Evolutionary conservation across 768 basidiomycete species (phyloP).

Genomic region (Mycena kentingensis): DNA sequence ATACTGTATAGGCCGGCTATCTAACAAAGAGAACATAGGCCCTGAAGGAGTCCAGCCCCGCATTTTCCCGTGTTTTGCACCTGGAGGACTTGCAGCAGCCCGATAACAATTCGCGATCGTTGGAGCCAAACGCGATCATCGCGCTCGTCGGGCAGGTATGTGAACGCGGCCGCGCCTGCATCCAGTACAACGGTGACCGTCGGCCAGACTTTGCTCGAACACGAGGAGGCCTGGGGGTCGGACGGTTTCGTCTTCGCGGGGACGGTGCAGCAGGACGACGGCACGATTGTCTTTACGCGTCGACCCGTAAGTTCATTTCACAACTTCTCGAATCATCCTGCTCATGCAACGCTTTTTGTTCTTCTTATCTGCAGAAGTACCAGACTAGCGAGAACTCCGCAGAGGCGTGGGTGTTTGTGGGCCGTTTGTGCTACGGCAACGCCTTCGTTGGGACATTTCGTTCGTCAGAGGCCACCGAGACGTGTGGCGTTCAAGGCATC

Average conservation of each 20-base stretch:
- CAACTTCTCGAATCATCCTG: constrained; percentile 5
- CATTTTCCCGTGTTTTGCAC: no score
- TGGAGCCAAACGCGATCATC: constrained; percentile 28
- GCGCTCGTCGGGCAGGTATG: constrained; percentile 46
- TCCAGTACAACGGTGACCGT: constrained; percentile 12
- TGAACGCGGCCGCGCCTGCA: constrained; percentile 10
- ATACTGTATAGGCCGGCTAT: no score
- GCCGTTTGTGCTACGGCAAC: constrained; percentile 48
- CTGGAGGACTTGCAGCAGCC: no score
- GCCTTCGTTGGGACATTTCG: constrained; percentile 60
- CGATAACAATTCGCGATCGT: constrained; percentile 11
- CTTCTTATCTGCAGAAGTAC: constrained; percentile 39
- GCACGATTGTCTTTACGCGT: constrained; percentile 60
- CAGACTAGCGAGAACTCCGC: constrained; percentile 36
- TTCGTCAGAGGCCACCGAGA: constrained; percentile 35
- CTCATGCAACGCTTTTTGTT: constrained; percentile 5
- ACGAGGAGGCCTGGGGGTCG: constrained; percentile 63
- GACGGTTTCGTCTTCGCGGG: constrained; percentile 59
- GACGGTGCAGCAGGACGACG: constrained; percentile 58
- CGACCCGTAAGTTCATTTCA: constrained; percentile 51
- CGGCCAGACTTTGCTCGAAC: constrained; percentile 51
- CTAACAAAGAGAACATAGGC: no score
- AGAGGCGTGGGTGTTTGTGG: constrained; percentile 63
- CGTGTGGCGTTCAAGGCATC: constrained; percentile 47
- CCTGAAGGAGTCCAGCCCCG: no score